Base-by-base conservation (phyloP, 1,284 basidiomycete genomes). In the Ganoderma boninense region DNA sequence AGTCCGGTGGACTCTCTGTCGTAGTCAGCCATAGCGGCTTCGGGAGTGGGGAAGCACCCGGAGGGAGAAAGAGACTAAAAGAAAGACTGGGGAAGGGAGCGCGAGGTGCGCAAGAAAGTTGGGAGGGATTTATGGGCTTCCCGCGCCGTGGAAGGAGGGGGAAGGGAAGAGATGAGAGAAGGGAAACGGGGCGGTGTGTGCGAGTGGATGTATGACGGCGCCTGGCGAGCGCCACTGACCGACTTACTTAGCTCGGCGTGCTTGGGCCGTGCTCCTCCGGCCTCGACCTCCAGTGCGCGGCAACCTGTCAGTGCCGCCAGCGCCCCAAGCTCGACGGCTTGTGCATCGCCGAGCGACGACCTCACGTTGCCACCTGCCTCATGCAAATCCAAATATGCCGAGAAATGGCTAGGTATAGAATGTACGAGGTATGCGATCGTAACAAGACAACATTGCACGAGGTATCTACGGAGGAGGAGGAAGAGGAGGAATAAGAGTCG, bases 1-100 rank as follows among this genome's bases (percentile, higher is more conserved):
- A 92, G 87, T 61, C 91, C 92, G 23, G 90, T 85, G 60, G 91
- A 91, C 77, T 87, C 85, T 73, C 84, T 85, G 80, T 91, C 89
- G 81, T 89, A 90, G 69, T 72, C 69, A 65, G 69, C 67, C 73
- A 74, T 74, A 43, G 67, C 40, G 64, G 67, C 49, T 38, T 26
- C 11, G 43, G 26, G n/a, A 56, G 46, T 42, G 61, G 26, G 49
- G 44, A 8, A 56, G 46, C 42, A 43, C n/a, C n/a, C 16, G 14
- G 18, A 56, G 26, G 32, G 49, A 62, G 43, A 42, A 59, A 26
- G 66, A 59, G 42, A 52, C 29, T 71, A 67, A 73, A 73, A 57
- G 72, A 73, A 60, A 66, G 72, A 73, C 72, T 65, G 54, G 66
- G 46, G 66, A 71, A 65, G 29, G 62, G 54, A 62, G 49, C 42